These are phyloP conservation scores for Linnemannia zychae DNA, from an alignment of 192 early-diverging fungal genomes.

Conservation along the genomic window DNA sequence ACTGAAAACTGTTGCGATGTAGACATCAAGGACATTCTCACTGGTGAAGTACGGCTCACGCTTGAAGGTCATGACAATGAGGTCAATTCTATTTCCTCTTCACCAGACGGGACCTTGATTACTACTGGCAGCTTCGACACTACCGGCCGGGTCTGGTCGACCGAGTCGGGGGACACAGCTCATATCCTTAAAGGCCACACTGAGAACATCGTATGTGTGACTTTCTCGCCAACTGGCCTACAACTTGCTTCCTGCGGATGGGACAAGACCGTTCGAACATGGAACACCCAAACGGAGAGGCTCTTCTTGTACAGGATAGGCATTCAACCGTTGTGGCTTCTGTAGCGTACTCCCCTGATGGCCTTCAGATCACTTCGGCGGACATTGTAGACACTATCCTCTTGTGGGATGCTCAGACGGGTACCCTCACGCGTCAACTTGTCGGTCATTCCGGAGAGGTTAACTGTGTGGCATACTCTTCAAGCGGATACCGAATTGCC, in stretches of 20 bases:
- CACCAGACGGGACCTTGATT: neutral
- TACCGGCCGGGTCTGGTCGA: neutral
- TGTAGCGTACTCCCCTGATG: neutral
- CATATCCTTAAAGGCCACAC: neutral
- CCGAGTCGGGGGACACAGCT: neutral
- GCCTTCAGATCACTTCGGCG: neutral
- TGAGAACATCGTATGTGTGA: neutral
- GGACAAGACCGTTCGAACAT: neutral
- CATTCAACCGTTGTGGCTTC: neutral
- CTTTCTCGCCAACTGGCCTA: neutral
- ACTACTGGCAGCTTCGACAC: neutral
- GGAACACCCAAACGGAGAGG: neutral
- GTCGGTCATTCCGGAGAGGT: neutral
- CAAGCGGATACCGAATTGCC: neutral
- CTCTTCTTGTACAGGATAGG: neutral
- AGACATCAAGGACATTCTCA: neutral
- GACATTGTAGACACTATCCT: neutral
- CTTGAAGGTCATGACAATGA: neutral
- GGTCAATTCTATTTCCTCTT: neutral
- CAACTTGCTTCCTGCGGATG: neutral
- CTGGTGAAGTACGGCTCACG: neutral
- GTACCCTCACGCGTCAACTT: neutral
- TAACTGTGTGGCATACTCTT: neutral
- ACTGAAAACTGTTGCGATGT: neutral
- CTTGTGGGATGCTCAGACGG: neutral